These are phyloP conservation scores for Penicillium roqueforti DNA, from an alignment of 495 filamentous ascomycete species.

Conservation along the genomic window DNA sequence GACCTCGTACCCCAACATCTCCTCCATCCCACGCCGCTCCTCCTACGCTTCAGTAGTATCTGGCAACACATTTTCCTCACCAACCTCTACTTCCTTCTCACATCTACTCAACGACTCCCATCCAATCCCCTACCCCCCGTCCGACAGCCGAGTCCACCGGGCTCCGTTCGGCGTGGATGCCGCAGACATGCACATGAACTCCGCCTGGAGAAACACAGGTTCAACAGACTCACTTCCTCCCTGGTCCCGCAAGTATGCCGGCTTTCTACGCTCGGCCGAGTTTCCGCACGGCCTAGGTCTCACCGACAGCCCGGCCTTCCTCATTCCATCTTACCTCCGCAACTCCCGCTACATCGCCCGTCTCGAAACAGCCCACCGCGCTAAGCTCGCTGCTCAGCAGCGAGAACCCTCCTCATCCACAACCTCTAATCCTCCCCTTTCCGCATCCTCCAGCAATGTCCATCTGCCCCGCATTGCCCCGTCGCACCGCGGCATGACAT, in stretches of 20 bases:
- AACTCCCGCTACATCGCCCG: constrained; percentile 72
- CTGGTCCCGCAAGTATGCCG: constrained; percentile 60
- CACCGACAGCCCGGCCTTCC: constrained; percentile 47
- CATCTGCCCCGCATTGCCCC: constrained; percentile 63
- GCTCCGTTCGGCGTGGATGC: constrained; percentile 36
- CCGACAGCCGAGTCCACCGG: constrained; percentile 36
- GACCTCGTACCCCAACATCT: constrained; percentile 33
- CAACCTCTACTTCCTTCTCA: constrained; percentile 52
- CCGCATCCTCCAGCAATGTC: constrained; percentile 58
- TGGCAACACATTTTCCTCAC: constrained; percentile 53
- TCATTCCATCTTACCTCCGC: constrained; percentile 77
- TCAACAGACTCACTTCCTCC: constrained; percentile 44
- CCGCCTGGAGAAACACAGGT: constrained; percentile 36
- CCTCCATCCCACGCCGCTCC: constrained; percentile 45
- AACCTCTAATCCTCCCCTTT: constrained; percentile 46
- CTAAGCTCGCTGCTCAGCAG: constrained; percentile 52
- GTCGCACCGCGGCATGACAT: constrained; percentile 76
- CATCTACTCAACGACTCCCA: constrained; percentile 54
- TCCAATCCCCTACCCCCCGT: constrained; percentile 36
- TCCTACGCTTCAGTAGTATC: constrained; percentile 85
- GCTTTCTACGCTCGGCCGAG: constrained; percentile 38
- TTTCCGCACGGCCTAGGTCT: constrained; percentile 26
- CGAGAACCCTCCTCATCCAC: constrained; percentile 38
- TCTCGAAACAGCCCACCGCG: constrained; percentile 64
- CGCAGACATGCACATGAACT: constrained; percentile 47